These are phyloP conservation scores for Ganoderma lingzhi DNA, from an alignment of 1,284 basidiomycete species.

Conservation along the genomic window DNA sequence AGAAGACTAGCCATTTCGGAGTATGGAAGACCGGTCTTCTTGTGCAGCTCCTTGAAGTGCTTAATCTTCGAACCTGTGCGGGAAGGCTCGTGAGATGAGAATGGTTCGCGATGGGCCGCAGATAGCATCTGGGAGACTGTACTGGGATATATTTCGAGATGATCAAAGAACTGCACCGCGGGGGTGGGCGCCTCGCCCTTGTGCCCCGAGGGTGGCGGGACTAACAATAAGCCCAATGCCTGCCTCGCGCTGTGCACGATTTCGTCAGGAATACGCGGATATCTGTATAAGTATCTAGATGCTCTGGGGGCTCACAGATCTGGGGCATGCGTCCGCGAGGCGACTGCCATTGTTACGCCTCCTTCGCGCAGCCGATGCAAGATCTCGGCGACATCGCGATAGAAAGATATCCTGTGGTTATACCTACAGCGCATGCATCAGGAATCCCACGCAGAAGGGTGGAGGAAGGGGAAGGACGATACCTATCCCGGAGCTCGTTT, in stretches of 20 bases:
- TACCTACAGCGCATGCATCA: slow-evolving; percentile 49
- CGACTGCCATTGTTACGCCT: slow-evolving; percentile 73
- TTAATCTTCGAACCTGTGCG: slow-evolving; percentile 76
- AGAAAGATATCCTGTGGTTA: slow-evolving; percentile 69
- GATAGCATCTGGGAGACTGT: slow-evolving; percentile 19
- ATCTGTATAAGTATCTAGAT: background rate
- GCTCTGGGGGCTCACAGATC: slow-evolving; percentile 64
- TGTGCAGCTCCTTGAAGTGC: slow-evolving; percentile 82
- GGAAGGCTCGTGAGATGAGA: slow-evolving; percentile 1
- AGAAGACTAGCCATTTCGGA: slow-evolving; percentile 74
- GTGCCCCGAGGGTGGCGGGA: slow-evolving; percentile 57
- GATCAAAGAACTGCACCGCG: slow-evolving; percentile 79
- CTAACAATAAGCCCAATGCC: slow-evolving; percentile 73
- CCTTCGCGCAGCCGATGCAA: slow-evolving; percentile 66
- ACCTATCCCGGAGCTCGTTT: slow-evolving; percentile 73
- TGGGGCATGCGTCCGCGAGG: slow-evolving; percentile 78
- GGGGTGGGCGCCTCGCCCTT: slow-evolving; percentile 49
- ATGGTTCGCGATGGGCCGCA: background rate
- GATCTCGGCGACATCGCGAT: slow-evolving; percentile 80
- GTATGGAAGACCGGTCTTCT: slow-evolving; percentile 84
- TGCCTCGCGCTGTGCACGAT: slow-evolving; percentile 68
- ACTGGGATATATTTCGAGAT: slow-evolving; percentile 88
- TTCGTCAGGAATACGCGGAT: background rate
- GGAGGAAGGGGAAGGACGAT: background rate
- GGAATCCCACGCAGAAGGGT: slow-evolving; percentile 21